Evolutionary conservation across 225 moss, liverwort and hornwort genomes (phyloP).

Genomic region (Rhytidiadelphus loreus): DNA sequence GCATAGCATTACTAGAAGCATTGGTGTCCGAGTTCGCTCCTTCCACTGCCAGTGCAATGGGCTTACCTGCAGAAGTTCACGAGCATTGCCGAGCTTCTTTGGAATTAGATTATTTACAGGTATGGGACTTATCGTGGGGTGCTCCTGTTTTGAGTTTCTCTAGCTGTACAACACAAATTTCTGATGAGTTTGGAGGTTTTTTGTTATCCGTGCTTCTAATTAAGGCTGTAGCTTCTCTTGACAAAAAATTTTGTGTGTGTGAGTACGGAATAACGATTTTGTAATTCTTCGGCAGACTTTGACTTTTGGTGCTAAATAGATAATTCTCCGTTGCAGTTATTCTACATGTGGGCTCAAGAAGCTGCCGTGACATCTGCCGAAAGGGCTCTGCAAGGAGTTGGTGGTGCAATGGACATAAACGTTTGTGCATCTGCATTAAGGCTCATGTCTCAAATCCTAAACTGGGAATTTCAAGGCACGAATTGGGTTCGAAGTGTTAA

Average conservation of each 20-base stretch:
- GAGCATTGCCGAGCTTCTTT: constrained; percentile 96
- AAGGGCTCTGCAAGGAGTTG: constrained; percentile 75
- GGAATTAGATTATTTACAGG: constrained; percentile 94
- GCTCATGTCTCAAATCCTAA: constrained; percentile 92
- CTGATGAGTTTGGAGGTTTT: not conserved
- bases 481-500: constrained; percentile 74
- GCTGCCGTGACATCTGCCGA: constrained; percentile 88
- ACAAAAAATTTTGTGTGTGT: not conserved
- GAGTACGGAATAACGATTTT: not conserved
- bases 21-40: constrained; percentile 97
- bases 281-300: not conserved
- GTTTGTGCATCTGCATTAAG: constrained; percentile 89
- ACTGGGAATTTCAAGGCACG: constrained; percentile 97
- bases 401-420: constrained; percentile 64
- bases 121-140: not conserved
- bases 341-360: constrained; percentile 94
- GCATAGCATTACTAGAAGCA: constrained; percentile 84
- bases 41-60: constrained; percentile 99
- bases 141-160: not conserved
- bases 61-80: constrained; percentile 94
- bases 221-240: not conserved
- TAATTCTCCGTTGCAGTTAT: constrained; percentile 49
- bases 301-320: not conserved
- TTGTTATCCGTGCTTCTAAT: not conserved
- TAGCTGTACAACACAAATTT: not conserved